A percentile compares a stretch with the other conserved stretches of the same genome.
These are phyloP conservation scores for Neophaeococcomyces mojaviensis DNA, from an alignment of 2,329 filamentous ascomycete genomes.

Conservation along the genomic window DNA sequence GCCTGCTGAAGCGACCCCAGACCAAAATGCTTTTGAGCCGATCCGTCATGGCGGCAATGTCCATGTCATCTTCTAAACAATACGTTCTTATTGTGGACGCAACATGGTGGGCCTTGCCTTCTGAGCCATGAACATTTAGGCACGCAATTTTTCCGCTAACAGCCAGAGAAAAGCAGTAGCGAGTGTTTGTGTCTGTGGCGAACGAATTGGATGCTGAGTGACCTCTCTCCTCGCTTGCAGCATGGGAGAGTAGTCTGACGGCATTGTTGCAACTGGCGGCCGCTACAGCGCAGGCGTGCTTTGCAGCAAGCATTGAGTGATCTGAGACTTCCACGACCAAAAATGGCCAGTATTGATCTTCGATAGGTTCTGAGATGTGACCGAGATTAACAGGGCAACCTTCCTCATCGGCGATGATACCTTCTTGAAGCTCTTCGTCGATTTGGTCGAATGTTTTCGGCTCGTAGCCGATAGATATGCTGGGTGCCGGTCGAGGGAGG, in stretches of 20 bases:
- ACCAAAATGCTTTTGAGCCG: conserved; percentile 18
- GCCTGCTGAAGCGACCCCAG: conserved; percentile 18
- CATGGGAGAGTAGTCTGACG: conserved; percentile 18
- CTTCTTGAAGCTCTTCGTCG: conserved; percentile 20
- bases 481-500: conserved; percentile 15
- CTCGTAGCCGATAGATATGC: conserved; percentile 18
- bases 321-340: conserved; percentile 18
- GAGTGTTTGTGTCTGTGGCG: conserved; percentile 15
- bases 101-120: conserved; percentile 16
- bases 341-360: conserved; percentile 21
- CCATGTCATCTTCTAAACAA: conserved; percentile 15
- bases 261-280: conserved; percentile 21
- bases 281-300: conserved; percentile 15
- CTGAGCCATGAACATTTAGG: conserved; percentile 18
- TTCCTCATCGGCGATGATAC: conserved; percentile 17
- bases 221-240: conserved; percentile 10
- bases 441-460: conserved; percentile 11
- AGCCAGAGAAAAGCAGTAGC: conserved; percentile 20
- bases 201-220: conserved; percentile 11
- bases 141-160: conserved; percentile 18
- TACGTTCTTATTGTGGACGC: conserved; percentile 16
- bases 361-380: conserved; percentile 19
- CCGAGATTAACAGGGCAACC: conserved; percentile 19
- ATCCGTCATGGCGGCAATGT: conserved; percentile 15
- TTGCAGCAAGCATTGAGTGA: conserved; percentile 15